phyloP scores from a whole-genome alignment of 495 filamentous ascomycete species.

The Penicillium soppii region DNA sequence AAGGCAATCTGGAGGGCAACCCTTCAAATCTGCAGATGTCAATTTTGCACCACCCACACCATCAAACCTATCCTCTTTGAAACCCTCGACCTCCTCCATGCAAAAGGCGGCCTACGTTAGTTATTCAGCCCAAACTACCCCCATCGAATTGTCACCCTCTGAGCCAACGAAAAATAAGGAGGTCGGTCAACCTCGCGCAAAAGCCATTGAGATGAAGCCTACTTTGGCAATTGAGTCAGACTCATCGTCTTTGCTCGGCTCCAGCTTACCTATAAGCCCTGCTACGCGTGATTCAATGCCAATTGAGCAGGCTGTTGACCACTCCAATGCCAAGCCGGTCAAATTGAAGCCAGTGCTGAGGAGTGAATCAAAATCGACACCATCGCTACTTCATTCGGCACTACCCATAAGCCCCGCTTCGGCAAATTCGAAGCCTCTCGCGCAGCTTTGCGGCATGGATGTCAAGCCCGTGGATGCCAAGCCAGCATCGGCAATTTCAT shows the following conservation, averaged over 20 bases:
- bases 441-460: no score
- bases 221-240: neutral
- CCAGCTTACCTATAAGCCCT: neutral
- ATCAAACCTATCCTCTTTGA: neutral
- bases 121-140: neutral
- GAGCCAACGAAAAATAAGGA: no score
- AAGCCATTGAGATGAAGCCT: neutral
- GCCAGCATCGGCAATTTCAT: neutral
- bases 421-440: neutral
- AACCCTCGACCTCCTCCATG: neutral
- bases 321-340: no score
- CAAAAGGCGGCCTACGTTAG: neutral
- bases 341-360: no score
- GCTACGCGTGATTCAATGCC: no score
- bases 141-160: neutral
- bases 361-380: no score
- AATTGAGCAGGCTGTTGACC: no score
- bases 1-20: neutral
- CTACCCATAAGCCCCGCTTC: neutral
- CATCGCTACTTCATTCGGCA: no score
- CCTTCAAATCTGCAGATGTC: neutral
- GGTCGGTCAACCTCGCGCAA: neutral
- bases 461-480: neutral
- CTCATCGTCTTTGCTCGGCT: neutral
- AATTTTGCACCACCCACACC: neutral